A percentile compares a stretch with the other conserved stretches of the same genome.
Conservation (phyloP, 768 basidiomycete species). For the Phanerochaete sordida region DNA sequence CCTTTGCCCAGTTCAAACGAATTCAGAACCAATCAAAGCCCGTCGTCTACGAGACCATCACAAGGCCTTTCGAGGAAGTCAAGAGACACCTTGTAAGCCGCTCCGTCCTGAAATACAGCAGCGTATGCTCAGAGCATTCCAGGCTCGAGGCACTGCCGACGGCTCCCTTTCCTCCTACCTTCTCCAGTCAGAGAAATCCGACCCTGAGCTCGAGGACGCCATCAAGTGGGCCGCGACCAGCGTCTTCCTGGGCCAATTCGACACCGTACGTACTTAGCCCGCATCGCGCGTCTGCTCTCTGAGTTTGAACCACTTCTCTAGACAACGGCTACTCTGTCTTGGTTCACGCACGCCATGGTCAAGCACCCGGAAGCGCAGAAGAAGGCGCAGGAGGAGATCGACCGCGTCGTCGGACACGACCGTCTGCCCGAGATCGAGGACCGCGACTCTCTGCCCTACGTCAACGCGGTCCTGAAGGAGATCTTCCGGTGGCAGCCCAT, state of each 20-base stretch:
- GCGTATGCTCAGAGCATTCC: too few relatives aligned
- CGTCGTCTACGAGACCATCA: neutral
- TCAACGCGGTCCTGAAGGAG: conserved; percentile 24
- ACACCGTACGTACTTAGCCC: conserved; percentile 14
- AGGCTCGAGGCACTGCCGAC: conserved; percentile 60
- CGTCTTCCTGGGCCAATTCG: neutral
- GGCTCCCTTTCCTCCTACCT: conserved; percentile 12
- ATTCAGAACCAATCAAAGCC: neutral
- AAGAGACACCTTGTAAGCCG: conserved; percentile 2
- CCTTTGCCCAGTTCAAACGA: neutral
- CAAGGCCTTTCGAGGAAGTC: conserved; percentile 7
- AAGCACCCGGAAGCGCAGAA: conserved; percentile 16
- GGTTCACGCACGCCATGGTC: conserved; percentile 14
- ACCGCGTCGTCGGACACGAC: conserved; percentile 16
- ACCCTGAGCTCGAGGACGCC: neutral
- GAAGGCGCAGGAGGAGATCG: conserved; percentile 15
- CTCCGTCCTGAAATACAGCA: conserved; percentile 22
- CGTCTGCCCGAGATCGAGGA: conserved; percentile 22
- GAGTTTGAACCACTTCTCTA: neutral
- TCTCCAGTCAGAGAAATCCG: neutral
- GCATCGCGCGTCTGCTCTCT: conserved; percentile 33
- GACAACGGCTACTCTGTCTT: neutral
- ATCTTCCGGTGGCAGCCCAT: conserved; percentile 19
- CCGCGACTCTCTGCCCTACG: conserved; percentile 22
- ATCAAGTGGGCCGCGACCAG: neutral